These are phyloP conservation scores for Perkinsela sp. DNA, from an alignment of 208 protist species.

Conservation along the genomic window DNA sequence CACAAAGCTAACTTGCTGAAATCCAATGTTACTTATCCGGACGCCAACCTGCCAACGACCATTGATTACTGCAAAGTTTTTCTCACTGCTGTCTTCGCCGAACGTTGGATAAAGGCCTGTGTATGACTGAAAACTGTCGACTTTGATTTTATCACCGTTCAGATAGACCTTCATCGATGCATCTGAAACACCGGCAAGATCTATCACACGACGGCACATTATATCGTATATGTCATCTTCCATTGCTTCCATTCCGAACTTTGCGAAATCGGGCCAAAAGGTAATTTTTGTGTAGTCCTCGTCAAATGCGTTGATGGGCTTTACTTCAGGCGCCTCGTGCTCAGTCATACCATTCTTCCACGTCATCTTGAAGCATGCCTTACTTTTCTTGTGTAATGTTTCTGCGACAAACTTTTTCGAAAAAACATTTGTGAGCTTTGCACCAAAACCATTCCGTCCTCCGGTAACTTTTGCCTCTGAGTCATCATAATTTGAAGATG, in stretches of 20 bases:
- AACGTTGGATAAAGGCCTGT: constrained; percentile 75
- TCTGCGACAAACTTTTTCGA: constrained; percentile 86
- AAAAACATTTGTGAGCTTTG: constrained; percentile 99
- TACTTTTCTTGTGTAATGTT: constrained; percentile 66
- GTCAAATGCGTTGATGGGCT: constrained; percentile 10
- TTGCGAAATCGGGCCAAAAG: constrained; percentile 89
- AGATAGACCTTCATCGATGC: constrained; percentile 74
- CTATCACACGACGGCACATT: constrained; percentile 88
- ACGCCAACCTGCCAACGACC: constrained; percentile 91
- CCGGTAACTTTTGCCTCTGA: constrained; percentile 82
- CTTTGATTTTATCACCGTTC: constrained; percentile 71
- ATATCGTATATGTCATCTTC: constrained; percentile 85
- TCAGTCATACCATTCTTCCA: constrained; percentile 88
- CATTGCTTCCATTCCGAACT: constrained; percentile 81
- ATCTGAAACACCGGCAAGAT: constrained; percentile 86
- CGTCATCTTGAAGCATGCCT: constrained; percentile 75
- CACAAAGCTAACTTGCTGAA: constrained; percentile 97
- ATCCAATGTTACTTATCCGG: constrained; percentile 63
- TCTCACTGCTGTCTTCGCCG: constrained; percentile 35
- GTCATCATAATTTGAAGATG: constrained; percentile 96
- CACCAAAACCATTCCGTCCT: constrained; percentile 87
- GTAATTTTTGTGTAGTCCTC: constrained; percentile 90
- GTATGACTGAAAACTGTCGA: constrained; percentile 89
- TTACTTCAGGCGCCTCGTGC: constrained; percentile 66
- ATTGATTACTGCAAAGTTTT: constrained; percentile 47